Conservation (phyloP, 352 stramenopile species). For the Phytopythium helicoides region DNA sequence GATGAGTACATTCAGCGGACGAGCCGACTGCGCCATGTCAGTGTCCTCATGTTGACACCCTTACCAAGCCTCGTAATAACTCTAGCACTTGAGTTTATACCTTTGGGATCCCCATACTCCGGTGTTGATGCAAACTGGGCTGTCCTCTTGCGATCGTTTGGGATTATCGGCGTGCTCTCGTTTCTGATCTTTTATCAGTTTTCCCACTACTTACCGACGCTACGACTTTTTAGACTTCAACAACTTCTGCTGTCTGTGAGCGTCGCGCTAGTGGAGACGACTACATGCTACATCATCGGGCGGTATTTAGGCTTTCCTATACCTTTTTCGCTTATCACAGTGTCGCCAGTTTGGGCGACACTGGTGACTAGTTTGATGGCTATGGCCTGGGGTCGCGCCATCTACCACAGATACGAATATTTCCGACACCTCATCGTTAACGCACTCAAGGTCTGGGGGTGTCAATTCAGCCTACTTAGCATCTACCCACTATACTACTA, state of each 20-base stretch:
- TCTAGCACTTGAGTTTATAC: constrained; percentile 12
- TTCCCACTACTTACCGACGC: constrained; percentile 13
- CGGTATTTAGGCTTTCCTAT: constrained; percentile 10
- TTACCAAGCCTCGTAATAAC: constrained; percentile 14
- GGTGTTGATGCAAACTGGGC: constrained; percentile 9
- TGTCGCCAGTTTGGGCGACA: constrained; percentile 10
- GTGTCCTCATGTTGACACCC: constrained; percentile 9
- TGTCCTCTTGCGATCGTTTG: constrained; percentile 12
- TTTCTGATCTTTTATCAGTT: constrained; percentile 18
- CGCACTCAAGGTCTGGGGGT: constrained; percentile 17
- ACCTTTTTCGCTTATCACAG: constrained; percentile 17
- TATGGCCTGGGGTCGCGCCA: constrained; percentile 11
- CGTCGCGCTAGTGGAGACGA: background rate
- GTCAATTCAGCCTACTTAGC: constrained; percentile 10
- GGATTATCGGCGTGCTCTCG: constrained; percentile 12
- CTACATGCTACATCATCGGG: constrained; percentile 5
- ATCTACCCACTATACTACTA: constrained; percentile 17
- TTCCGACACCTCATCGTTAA: constrained; percentile 6
- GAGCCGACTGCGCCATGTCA: constrained; percentile 6
- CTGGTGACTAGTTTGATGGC: constrained; percentile 10
- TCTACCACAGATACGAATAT: constrained; percentile 9
- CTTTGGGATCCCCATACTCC: constrained; percentile 7
- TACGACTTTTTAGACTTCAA: constrained; percentile 8
- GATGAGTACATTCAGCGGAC: constrained; percentile 11
- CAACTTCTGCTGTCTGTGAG: constrained; percentile 6